These are phyloP conservation scores for Claviceps maximensis DNA, from an alignment of 2,329 filamentous ascomycete genomes.

Conservation along the genomic window DNA sequence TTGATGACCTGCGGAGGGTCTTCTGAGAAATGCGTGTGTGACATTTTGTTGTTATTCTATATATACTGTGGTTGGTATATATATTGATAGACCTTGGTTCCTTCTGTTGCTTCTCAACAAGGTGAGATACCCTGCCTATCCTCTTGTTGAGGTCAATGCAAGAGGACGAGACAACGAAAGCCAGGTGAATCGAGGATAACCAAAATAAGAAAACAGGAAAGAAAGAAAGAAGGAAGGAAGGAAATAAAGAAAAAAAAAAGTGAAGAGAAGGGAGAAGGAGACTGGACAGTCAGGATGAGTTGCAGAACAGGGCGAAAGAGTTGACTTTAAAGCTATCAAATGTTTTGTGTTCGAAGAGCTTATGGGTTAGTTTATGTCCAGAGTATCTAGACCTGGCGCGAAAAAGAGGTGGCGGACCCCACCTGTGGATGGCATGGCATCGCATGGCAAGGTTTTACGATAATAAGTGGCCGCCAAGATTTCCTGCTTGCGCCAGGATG, in stretches of 20 bases:
- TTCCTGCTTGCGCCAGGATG: not conserved
- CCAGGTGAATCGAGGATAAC: not conserved
- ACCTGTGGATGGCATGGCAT: not conserved
- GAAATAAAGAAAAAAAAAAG: not conserved
- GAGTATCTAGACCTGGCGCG: not conserved
- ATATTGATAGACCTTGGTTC: not conserved
- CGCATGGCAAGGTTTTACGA: not conserved
- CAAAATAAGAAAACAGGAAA: not conserved
- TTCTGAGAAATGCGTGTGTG: slow-evolving; percentile 21
- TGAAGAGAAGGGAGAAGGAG: not conserved
- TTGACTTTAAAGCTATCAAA: not conserved
- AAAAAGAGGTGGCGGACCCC: not conserved
- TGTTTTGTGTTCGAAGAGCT: not conserved
- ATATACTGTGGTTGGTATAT: not conserved
- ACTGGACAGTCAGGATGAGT: no score
- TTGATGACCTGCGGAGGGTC: slow-evolving; percentile 26
- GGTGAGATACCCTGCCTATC: not conserved
- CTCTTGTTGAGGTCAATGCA: not conserved
- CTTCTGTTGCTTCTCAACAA: not conserved
- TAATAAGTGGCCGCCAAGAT: not conserved
- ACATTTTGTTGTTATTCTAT: slow-evolving; percentile 11
- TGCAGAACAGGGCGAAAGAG: not conserved
- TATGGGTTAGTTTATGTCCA: not conserved
- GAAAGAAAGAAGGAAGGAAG: not conserved
- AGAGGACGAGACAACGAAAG: not conserved